Conservation (phyloP, 768 basidiomycete genomes). For the Serendipita vermifera region DNA sequence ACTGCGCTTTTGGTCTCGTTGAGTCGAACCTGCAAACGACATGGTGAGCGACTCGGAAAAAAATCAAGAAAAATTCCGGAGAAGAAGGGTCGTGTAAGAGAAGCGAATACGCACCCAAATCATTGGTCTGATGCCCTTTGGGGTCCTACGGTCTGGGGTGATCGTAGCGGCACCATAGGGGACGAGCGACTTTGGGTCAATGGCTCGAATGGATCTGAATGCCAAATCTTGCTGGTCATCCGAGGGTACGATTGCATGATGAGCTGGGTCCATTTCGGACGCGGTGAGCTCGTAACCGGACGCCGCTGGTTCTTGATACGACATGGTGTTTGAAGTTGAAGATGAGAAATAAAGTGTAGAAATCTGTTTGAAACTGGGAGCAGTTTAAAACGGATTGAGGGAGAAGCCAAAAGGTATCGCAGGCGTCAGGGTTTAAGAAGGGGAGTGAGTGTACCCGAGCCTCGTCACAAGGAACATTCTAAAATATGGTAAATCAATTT, state of each 20-base stretch:
- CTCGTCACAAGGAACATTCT: too few species aligned
- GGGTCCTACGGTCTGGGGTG: not conserved
- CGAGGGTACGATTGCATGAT: conserved; percentile 6
- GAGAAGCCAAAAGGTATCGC: too few species aligned
- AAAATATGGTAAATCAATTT: too few species aligned
- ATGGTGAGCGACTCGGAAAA: not conserved
- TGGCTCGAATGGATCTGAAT: conserved; percentile 4
- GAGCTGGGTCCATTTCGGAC: conserved; percentile 4
- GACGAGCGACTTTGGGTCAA: not conserved
- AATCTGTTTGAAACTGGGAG: too few species aligned
- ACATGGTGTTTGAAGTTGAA: not conserved
- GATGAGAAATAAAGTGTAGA: too few species aligned
- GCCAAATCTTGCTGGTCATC: conserved; percentile 7
- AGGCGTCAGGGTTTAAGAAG: too few species aligned
- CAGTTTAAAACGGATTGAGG: too few species aligned
- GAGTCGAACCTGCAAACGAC: not conserved
- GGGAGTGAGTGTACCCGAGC: too few species aligned
- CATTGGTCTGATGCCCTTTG: conserved; percentile 6
- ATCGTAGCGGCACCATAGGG: not conserved
- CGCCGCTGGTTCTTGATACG: conserved; percentile 3
- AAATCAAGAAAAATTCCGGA: not conserved
- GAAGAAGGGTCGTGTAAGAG: not conserved
- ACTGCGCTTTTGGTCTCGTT: conserved; percentile 8
- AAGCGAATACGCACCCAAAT: conserved; percentile 4
- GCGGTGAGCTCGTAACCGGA: conserved; percentile 8